A percentile compares a stretch with the other conserved stretches of the same genome.
phyloP scores from a whole-genome alignment of 2,329 filamentous ascomycete species.

The Pseudopithomyces chartarum region DNA sequence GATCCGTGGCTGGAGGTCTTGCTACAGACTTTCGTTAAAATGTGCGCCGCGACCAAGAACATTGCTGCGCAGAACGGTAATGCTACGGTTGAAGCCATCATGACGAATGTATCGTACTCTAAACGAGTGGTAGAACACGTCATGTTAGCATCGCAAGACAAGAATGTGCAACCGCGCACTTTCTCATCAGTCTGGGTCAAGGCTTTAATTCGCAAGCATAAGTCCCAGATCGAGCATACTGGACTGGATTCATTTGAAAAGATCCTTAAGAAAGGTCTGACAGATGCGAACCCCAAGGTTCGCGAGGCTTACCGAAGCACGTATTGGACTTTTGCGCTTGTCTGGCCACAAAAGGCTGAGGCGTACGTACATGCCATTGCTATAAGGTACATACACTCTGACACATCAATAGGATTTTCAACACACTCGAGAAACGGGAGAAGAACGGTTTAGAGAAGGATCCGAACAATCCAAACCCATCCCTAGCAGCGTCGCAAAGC shows the following conservation, averaged over 20 bases:
- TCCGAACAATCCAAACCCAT: constrained; percentile 74
- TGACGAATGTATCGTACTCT: constrained; percentile 80
- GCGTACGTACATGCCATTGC: constrained; percentile 56
- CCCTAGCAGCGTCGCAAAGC: constrained; percentile 57
- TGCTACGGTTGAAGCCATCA: constrained; percentile 76
- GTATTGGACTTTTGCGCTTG: constrained; percentile 80
- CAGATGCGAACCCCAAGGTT: constrained; percentile 87
- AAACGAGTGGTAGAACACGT: constrained; percentile 84
- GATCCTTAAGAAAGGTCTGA: constrained; percentile 85
- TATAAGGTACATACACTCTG: constrained; percentile 11
- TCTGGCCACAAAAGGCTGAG: constrained; percentile 81
- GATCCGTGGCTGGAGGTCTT: constrained; percentile 90
- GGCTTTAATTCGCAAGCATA: constrained; percentile 81
- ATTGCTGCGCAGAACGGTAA: constrained; percentile 87
- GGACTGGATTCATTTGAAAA: constrained; percentile 85
- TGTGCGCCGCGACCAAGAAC: constrained; percentile 89
- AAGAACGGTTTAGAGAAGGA: constrained; percentile 83
- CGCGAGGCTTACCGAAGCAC: constrained; percentile 83
- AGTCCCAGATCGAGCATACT: constrained; percentile 79
- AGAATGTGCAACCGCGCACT: constrained; percentile 84
- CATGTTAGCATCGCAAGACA: constrained; percentile 82
- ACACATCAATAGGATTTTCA: constrained; percentile 68
- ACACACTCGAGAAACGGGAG: constrained; percentile 76
- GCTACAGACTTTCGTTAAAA: constrained; percentile 86
- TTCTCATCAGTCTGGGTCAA: constrained; percentile 84